Percentiles rank a stretch among this genome's conserved stretches.
Conservation (phyloP, 768 basidiomycete genomes). For the Suillus luteus region DNA sequence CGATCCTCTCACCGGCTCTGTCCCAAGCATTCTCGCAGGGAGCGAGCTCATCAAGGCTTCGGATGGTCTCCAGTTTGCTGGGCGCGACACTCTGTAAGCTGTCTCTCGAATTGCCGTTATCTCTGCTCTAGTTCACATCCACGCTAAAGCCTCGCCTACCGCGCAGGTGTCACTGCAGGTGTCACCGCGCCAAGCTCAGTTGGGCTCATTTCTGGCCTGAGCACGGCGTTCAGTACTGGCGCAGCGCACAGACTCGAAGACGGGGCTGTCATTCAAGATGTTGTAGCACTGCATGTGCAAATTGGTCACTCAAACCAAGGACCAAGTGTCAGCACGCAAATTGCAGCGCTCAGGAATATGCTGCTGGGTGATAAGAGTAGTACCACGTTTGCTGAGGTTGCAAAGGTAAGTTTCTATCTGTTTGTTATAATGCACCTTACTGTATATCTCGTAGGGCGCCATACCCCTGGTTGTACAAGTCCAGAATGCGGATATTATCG, state of each 20-base stretch:
- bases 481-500: constrained; percentile 81
- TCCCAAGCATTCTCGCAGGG: constrained; percentile 39
- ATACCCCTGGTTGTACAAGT: constrained; percentile 77
- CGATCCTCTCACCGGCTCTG: constrained; percentile 38
- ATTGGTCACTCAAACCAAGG: constrained; percentile 46
- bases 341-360: constrained; percentile 69
- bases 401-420: constrained; percentile 37
- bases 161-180: constrained; percentile 61
- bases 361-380: constrained; percentile 41
- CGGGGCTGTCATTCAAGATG: constrained; percentile 61
- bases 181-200: constrained; percentile 56
- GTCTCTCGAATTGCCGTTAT: constrained; percentile 6
- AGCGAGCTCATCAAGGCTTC: constrained; percentile 56
- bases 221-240: constrained; percentile 58
- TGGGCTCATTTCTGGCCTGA: constrained; percentile 58
- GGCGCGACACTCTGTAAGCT: constrained; percentile 56
- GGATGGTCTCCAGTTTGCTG: constrained; percentile 72
- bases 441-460: constrained; percentile 46
- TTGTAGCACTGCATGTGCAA: constrained; percentile 61
- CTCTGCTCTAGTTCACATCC: constrained; percentile 18
- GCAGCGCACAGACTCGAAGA: constrained; percentile 55
- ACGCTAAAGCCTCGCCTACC: constrained; percentile 61
- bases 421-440: background rate
- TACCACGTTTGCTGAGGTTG: constrained; percentile 43
- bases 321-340: constrained; percentile 76